These are phyloP conservation scores for Colletotrichum tamarilloi DNA, from an alignment of 2,329 filamentous ascomycete species.

Conservation along the genomic window DNA sequence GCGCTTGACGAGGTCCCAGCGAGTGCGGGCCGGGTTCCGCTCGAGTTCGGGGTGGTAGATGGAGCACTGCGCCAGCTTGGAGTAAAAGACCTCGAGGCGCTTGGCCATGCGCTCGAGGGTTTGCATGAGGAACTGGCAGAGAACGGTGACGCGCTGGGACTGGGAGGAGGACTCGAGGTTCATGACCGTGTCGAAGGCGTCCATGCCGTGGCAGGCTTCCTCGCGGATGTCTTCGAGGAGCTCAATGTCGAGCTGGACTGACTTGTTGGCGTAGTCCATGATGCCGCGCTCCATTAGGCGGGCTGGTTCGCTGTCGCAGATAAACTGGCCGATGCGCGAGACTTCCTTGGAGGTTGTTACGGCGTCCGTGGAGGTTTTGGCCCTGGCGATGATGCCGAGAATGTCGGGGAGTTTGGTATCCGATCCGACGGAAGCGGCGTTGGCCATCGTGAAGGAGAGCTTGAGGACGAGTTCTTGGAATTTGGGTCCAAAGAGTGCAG, in stretches of 20 bases:
- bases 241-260: conserved; percentile 62
- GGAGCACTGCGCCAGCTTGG: conserved; percentile 59
- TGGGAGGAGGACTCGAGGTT: conserved; percentile 51
- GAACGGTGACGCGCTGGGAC: conserved; percentile 49
- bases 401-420: conserved; percentile 56
- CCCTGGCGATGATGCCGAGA: conserved; percentile 53
- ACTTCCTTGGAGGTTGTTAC: conserved; percentile 59
- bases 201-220: conserved; percentile 65
- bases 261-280: conserved; percentile 60
- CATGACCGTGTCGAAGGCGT: conserved; percentile 61
- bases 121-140: conserved; percentile 61
- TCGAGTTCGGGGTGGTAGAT: conserved; percentile 64
- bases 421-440: conserved; percentile 45
- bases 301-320: conserved; percentile 56
- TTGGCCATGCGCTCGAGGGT: conserved; percentile 64
- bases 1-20: conserved; percentile 62
- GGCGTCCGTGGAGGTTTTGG: conserved; percentile 58
- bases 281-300: conserved; percentile 64
- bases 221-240: conserved; percentile 64
- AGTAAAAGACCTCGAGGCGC: conserved; percentile 62
- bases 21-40: conserved; percentile 61
- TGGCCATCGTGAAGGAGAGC: conserved; percentile 61
- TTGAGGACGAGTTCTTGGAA: conserved; percentile 64
- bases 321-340: conserved; percentile 60
- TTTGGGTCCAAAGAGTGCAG: conserved; percentile 61